Evolutionary conservation across 371 early-diverging fungal genomes (phyloP).

Genomic region (Zancudomyces culisetae): DNA sequence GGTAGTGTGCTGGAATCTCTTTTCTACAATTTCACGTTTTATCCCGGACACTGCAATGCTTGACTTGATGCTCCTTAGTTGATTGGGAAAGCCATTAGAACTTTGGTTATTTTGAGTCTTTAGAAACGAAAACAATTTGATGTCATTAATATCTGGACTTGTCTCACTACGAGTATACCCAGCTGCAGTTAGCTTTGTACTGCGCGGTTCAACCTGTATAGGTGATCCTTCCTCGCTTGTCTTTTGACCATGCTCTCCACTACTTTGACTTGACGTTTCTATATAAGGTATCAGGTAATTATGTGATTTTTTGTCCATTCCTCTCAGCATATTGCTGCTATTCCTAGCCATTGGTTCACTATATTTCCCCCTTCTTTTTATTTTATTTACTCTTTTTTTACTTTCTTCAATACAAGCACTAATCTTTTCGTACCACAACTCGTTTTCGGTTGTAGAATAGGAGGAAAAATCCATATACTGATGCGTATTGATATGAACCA

Average conservation of each 20-base stretch:
- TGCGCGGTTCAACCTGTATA: too few relatives aligned
- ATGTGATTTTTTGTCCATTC: too few relatives aligned
- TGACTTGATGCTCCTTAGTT: not conserved
- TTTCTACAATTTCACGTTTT: not conserved
- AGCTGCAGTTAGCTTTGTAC: too few relatives aligned
- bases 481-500: not conserved
- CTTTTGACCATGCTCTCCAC: too few relatives aligned
- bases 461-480: slow-evolving; percentile 5
- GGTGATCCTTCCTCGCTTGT: too few relatives aligned
- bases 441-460: not conserved
- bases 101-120: not conserved
- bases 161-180: too few relatives aligned
- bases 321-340: too few relatives aligned
- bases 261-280: too few relatives aligned
- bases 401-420: not conserved
- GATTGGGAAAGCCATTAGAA: not conserved
- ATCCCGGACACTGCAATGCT: not conserved
- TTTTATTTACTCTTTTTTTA: not conserved
- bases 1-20: not conserved
- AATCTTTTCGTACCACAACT: slow-evolving; percentile 1
- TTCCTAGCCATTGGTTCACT: too few relatives aligned
- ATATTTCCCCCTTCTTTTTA: not conserved
- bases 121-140: not conserved
- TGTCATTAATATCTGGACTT: not conserved
- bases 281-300: too few relatives aligned